Conservation (phyloP, 805 yeast genomes). For the Metschnikowia arizonensis region DNA sequence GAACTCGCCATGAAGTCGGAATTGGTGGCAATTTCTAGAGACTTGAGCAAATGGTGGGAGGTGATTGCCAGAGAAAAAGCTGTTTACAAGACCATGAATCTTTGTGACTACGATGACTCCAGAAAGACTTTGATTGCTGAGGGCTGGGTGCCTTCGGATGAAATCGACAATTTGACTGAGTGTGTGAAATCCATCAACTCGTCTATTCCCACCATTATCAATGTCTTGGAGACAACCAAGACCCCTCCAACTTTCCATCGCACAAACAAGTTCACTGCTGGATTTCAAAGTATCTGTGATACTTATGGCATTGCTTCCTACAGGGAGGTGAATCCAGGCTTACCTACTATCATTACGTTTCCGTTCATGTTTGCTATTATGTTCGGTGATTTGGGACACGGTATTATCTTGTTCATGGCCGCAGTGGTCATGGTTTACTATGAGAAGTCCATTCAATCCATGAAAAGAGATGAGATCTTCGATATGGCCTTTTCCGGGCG, state of each 20-base stretch:
- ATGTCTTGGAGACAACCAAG: conserved; percentile 66
- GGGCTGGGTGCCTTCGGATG: conserved; percentile 93
- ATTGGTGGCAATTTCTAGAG: conserved; percentile 70
- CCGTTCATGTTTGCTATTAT: conserved; percentile 98
- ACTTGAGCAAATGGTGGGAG: conserved; percentile 53
- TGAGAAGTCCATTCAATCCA: conserved; percentile 63
- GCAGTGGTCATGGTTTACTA: conserved; percentile 68
- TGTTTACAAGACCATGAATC: conserved; percentile 71
- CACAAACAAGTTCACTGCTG: conserved; percentile 90
- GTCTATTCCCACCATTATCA: conserved; percentile 48
- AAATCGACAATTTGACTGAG: conserved; percentile 58
- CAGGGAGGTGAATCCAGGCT: conserved; percentile 93
- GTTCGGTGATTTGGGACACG: conserved; percentile 99
- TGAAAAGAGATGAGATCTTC: conserved; percentile 85
- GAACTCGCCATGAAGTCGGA: conserved; percentile 50
- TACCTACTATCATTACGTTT: conserved; percentile 91
- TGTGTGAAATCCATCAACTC: conserved; percentile 65
- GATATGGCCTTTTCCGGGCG: conserved; percentile 96
- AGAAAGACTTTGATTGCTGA: conserved; percentile 87
- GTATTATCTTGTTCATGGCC: conserved; percentile 72
- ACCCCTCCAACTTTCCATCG: conserved; percentile 94
- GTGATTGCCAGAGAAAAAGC: conserved; percentile 70
- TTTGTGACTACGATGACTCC: conserved; percentile 75
- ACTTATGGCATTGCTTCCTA: conserved; percentile 93
- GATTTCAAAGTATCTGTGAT: conserved; percentile 91